Conservation (phyloP, 805 yeast genomes). For the Candida coleopterorum region DNA sequence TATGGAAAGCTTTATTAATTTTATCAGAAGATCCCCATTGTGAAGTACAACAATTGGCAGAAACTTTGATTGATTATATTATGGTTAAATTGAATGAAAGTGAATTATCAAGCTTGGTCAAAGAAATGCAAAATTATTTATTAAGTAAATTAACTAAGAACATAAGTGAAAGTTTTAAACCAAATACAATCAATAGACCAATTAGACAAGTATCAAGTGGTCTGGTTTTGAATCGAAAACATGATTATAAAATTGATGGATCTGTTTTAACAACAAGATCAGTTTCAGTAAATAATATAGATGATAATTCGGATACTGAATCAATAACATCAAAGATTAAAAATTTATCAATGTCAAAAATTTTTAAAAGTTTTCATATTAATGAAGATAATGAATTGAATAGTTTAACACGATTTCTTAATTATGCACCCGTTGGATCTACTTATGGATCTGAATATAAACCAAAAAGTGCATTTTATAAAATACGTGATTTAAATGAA, state of each 20-base stretch:
- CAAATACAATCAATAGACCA: constrained; percentile 25
- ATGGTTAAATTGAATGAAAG: constrained; percentile 59
- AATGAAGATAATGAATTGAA: constrained; percentile 38
- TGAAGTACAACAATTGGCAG: constrained; percentile 72
- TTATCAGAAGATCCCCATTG: constrained; percentile 83
- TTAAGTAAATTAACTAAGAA: constrained; percentile 45
- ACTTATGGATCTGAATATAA: constrained; percentile 41
- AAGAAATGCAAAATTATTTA: constrained; percentile 60
- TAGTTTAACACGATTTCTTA: constrained; percentile 31
- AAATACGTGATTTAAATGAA: constrained; percentile 26
- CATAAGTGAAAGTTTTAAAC: constrained; percentile 36
- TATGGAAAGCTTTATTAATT: constrained; percentile 81
- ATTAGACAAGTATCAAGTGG: constrained; percentile 21
- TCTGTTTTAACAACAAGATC: constrained; percentile 24
- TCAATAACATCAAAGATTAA: constrained; percentile 32
- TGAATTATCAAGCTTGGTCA: constrained; percentile 59
- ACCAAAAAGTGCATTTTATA: constrained; percentile 58
- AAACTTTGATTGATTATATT: constrained; percentile 69
- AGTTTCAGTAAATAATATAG: constrained; percentile 19
- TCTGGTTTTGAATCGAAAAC: constrained; percentile 18
- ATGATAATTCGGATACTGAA: constrained; percentile 16
- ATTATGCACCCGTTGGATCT: constrained; percentile 31
- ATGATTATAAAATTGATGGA: constrained; percentile 26
- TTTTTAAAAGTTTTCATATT: constrained; percentile 35
- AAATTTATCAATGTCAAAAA: constrained; percentile 28